A percentile compares a stretch with the other conserved stretches of the same genome.
Evolutionary conservation across 208 protist genomes (phyloP).

Genomic region (Leishmania martiniquensis): DNA sequence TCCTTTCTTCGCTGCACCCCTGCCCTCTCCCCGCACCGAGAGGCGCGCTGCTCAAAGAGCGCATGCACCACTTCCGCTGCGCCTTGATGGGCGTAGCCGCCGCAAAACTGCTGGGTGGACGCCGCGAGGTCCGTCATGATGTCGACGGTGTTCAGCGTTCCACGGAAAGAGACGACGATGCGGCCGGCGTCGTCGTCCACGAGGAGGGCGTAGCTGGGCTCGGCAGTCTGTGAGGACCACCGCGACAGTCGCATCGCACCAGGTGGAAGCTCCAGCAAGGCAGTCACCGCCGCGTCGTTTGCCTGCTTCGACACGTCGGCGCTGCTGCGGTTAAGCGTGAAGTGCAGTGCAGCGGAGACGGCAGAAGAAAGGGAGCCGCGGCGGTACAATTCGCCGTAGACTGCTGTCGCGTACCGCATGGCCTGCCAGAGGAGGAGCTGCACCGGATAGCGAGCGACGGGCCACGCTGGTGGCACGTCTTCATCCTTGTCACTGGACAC

Average conservation of each 20-base stretch:
- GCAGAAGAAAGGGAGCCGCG: constrained; percentile 47
- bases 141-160: constrained; percentile 60
- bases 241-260: constrained; percentile 42
- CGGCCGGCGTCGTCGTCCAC: constrained; percentile 46
- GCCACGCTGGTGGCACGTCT: background rate
- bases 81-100: constrained; percentile 58
- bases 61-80: constrained; percentile 43
- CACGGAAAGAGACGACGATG: constrained; percentile 68
- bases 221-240: constrained; percentile 42
- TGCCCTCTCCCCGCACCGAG: constrained; percentile 7
- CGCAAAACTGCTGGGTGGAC: constrained; percentile 47
- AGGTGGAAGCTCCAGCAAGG: constrained; percentile 51
- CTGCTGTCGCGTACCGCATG: constrained; percentile 65
- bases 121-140: constrained; percentile 68
- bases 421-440: constrained; percentile 44
- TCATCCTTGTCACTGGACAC: background rate
- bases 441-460: constrained; percentile 30
- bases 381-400: constrained; percentile 62
- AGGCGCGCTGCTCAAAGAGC: constrained; percentile 53
- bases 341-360: constrained; percentile 32
- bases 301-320: constrained; percentile 28
- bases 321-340: constrained; percentile 38
- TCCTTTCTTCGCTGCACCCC: background rate
- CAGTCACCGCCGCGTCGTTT: constrained; percentile 56
- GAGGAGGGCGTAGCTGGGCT: constrained; percentile 61